These are phyloP conservation scores for Alternaria incomplexa DNA, from an alignment of 2,329 filamentous ascomycete genomes.

Conservation along the genomic window DNA sequence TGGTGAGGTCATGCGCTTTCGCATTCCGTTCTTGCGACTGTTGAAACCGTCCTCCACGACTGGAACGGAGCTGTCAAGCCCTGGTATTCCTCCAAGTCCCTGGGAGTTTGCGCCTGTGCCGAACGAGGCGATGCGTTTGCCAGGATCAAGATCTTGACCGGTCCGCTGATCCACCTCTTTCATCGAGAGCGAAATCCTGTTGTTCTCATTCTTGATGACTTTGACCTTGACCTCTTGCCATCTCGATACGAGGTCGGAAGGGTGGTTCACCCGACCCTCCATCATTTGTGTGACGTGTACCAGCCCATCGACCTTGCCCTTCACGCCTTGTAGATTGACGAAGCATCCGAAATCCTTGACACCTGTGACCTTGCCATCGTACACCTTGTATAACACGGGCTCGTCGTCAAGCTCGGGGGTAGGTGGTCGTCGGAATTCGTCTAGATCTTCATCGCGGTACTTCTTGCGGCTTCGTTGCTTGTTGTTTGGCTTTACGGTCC, in stretches of 20 bases:
- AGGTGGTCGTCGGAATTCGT: conserved; percentile 70
- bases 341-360: conserved; percentile 97
- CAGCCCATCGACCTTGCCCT: conserved; percentile 87
- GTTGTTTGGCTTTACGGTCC: conserved; percentile 50
- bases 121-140: conserved; percentile 74
- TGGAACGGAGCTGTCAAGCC: conserved; percentile 59
- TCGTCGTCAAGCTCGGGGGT: conserved; percentile 79
- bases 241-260: conserved; percentile 80
- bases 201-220: conserved; percentile 82
- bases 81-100: conserved; percentile 69
- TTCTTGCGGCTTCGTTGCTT: conserved; percentile 49
- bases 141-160: conserved; percentile 81
- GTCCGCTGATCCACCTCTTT: conserved; percentile 94
- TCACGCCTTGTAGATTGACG: conserved; percentile 86
- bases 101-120: conserved; percentile 81
- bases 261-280: conserved; percentile 87
- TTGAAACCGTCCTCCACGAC: conserved; percentile 68
- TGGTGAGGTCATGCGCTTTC: conserved; percentile 94
- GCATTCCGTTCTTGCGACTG: conserved; percentile 58
- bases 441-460: conserved; percentile 54
- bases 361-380: conserved; percentile 86
- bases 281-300: conserved; percentile 92
- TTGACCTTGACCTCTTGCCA: conserved; percentile 93
- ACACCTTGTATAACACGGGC: conserved; percentile 84
- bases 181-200: conserved; percentile 88